These are phyloP conservation scores for Entophlyctis luteolus DNA, from an alignment of 192 early-diverging fungal genomes.

Conservation along the genomic window DNA sequence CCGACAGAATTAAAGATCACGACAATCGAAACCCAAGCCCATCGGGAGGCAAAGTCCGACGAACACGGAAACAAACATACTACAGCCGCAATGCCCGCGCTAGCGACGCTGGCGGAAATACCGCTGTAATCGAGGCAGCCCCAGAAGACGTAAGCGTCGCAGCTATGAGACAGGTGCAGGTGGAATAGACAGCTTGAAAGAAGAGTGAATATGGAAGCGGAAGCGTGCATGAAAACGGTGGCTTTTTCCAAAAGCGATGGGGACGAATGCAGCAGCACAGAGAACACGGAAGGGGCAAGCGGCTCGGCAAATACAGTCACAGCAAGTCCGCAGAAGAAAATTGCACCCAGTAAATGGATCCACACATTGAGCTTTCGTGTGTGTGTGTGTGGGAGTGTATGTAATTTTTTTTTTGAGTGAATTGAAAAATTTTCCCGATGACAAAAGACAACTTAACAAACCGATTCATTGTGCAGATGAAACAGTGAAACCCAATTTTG, in stretches of 20 bases:
- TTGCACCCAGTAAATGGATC: not conserved
- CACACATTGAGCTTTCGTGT: not conserved
- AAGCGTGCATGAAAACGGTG: conserved; percentile 3
- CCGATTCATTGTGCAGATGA: conserved; percentile 35
- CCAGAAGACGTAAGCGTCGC: conserved; percentile 21
- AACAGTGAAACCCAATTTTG: conserved; percentile 30
- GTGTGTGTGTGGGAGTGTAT: not conserved
- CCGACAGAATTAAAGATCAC: conserved; percentile 21
- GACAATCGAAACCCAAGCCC: conserved; percentile 4
- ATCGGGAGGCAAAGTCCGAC: not conserved
- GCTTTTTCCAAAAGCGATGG: not conserved
- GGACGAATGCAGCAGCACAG: not conserved
- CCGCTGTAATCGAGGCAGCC: conserved; percentile 38
- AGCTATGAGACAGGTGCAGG: conserved; percentile 28
- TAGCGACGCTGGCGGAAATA: conserved; percentile 2
- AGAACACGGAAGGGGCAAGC: not conserved
- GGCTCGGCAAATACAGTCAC: too few species aligned
- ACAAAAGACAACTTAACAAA: not conserved
- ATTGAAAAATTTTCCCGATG: not conserved
- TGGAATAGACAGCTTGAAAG: conserved; percentile 22
- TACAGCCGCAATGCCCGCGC: not conserved
- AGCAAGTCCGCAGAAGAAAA: not conserved
- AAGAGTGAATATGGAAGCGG: conserved; percentile 14
- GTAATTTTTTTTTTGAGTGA: not conserved
- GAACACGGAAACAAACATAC: conserved; percentile 2